A percentile compares a stretch with the other conserved stretches of the same genome.
These are phyloP conservation scores for Candida vaughaniae DNA, from an alignment of 805 yeast species.

Conservation along the genomic window DNA sequence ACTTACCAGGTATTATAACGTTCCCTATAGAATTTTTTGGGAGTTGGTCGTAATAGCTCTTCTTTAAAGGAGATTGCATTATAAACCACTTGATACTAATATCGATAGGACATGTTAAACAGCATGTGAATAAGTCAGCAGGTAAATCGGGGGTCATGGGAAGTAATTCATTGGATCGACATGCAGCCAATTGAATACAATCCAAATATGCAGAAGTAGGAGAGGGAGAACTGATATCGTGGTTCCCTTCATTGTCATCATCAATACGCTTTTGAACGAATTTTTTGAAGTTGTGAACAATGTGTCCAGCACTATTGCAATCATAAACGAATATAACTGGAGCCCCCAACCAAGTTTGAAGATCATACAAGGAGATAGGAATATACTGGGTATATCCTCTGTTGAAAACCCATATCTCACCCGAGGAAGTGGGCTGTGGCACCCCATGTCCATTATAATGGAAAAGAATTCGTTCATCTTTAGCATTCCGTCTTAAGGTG, in stretches of 20 bases:
- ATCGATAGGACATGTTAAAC: slow-evolving; percentile 93
- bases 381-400: slow-evolving; percentile 96
- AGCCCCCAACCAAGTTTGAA: slow-evolving; percentile 97
- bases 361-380: slow-evolving; percentile 91
- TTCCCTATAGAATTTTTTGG: slow-evolving; percentile 51
- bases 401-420: slow-evolving; percentile 98
- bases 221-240: slow-evolving; percentile 52
- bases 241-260: slow-evolving; percentile 70
- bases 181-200: slow-evolving; percentile 92
- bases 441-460: slow-evolving; percentile 99
- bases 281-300: slow-evolving; percentile 82
- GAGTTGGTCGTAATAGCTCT: slow-evolving; percentile 47
- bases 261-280: slow-evolving; percentile 88
- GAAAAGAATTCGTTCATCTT: slow-evolving; percentile 88
- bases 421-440: slow-evolving; percentile 93
- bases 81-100: slow-evolving; percentile 90
- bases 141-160: slow-evolving; percentile 95
- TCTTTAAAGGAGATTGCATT: slow-evolving; percentile 69
- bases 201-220: slow-evolving; percentile 73
- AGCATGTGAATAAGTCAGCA: slow-evolving; percentile 93
- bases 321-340: slow-evolving; percentile 95
- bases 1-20: slow-evolving; percentile 81
- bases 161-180: slow-evolving; percentile 77
- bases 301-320: slow-evolving; percentile 92
- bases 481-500: slow-evolving; percentile 82